Percentiles rank a stretch among this genome's conserved stretches.
These are phyloP conservation scores for Coprinellus aureogranulatus DNA, from an alignment of 768 basidiomycete species.

Conservation along the genomic window DNA sequence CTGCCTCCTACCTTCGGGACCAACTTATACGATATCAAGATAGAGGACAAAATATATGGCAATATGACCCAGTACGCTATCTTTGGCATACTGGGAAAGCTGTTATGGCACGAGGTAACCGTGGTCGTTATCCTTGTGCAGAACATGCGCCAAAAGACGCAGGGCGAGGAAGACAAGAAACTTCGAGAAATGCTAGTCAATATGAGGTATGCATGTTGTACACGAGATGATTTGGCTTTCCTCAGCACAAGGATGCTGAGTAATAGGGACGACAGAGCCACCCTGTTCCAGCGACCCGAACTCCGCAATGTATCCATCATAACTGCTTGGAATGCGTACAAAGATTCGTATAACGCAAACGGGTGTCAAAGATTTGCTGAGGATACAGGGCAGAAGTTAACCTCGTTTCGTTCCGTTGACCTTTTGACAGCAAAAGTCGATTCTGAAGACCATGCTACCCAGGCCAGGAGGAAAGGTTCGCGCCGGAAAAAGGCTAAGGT, in stretches of 20 bases:
- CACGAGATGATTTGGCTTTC: constrained; percentile 32
- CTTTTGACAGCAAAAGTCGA: constrained; percentile 4
- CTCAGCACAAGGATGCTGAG: constrained; percentile 23
- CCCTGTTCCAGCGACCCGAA: constrained; percentile 10
- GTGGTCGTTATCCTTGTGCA: constrained; percentile 30
- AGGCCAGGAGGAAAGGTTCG: neutral
- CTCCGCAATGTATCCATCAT: constrained; percentile 34
- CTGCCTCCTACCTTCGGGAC: constrained; percentile 29
- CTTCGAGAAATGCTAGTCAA: constrained; percentile 32
- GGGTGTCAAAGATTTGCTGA: constrained; percentile 26
- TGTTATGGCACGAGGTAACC: constrained; percentile 31
- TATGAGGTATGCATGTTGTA: constrained; percentile 41
- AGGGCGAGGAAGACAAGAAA: constrained; percentile 19
- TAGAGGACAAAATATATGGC: no score
- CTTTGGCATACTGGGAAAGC: constrained; percentile 23
- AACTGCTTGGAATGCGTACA: constrained; percentile 27
- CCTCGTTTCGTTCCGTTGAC: constrained; percentile 27
- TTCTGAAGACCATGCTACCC: no score
- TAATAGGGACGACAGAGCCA: neutral
- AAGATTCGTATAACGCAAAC: constrained; percentile 30
- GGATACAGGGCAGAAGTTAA: constrained; percentile 20
- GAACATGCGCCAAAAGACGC: constrained; percentile 35
- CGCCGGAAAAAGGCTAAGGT: neutral
- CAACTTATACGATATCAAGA: constrained; percentile 11
- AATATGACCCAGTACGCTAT: no score